These are phyloP conservation scores for Cruciata laevipes DNA, from an alignment of 257 asterid species.

Conservation along the genomic window DNA sequence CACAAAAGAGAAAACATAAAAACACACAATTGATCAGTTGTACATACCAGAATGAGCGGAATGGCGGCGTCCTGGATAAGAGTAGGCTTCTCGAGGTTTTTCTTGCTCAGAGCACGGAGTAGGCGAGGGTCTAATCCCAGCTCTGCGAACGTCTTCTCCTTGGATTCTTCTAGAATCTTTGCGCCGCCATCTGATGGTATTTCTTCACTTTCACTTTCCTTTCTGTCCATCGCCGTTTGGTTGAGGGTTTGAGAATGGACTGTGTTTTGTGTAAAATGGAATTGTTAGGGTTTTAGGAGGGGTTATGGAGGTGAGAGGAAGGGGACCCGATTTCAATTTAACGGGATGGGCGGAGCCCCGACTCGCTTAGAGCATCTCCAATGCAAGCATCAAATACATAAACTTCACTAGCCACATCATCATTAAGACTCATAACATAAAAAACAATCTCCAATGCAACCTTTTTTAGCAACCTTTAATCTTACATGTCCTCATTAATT, in stretches of 20 bases:
- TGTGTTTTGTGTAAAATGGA: not conserved
- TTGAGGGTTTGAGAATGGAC: not conserved
- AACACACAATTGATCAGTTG: not conserved
- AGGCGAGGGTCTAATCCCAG: constrained; percentile 87
- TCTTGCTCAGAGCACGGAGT: constrained; percentile 61
- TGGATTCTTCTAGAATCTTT: not conserved
- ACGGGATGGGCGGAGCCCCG: no score
- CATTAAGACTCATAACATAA: no score
- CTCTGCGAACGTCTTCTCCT: constrained; percentile 48
- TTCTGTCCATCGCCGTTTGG: not conserved
- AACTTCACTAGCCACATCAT: no score
- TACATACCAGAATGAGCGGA: constrained; percentile 62
- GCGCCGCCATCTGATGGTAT: not conserved
- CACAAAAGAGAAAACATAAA: not conserved
- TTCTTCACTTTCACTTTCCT: not conserved
- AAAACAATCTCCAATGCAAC: no score
- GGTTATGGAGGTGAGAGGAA: no score
- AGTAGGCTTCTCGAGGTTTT: constrained; percentile 66
- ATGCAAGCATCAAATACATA: no score
- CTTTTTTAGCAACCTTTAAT: no score
- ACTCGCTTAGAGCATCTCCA: no score
- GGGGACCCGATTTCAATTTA: no score
- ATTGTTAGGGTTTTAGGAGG: not conserved
- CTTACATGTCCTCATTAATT: no score
- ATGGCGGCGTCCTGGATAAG: constrained; percentile 78